Evolutionary conservation across 192 early-diverging fungal genomes (phyloP), one percentile per base, ranked within the genome.

Genomic region (Phlyctochytrium planicorne): DNA sequence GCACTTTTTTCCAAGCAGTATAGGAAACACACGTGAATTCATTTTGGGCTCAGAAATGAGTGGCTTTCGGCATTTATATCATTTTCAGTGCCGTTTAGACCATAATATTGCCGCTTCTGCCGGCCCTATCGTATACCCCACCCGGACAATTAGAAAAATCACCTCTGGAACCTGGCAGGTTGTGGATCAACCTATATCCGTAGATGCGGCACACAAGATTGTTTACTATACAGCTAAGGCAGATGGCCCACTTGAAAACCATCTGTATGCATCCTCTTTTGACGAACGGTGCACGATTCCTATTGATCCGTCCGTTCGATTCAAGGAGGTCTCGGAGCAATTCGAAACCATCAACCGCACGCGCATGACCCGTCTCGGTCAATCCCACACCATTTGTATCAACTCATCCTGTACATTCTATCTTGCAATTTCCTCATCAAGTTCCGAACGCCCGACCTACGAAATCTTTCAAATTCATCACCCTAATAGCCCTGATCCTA

Each of bases 171-270:
- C 80, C n/a, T 90, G 86, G 77, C 76, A 76, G 52, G 73, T 88
- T 12, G 63, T 86, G 1, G 88, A 90, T 65, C 69, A 76, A 60
- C 78, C 79, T 1, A 80, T 90, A 50, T 74, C 65, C 29, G 81
- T 90, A 1, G 88, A 90, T 52, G 57, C 69, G 3, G 6, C 30
- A 24, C 67, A 81, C 4, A 60, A 80, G 27, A 73, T 87, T 14
- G 82, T 89, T 0, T 90, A 87, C 52, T 90, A 89, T 59, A 80
- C 68, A 6, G 88, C 72, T 3, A 90, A 87, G 60, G 66, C 60
- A 24, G 87, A 88, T 34, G 70, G 76, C 0, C 79, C 84, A 12
- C 57, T 87, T 16, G 88, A 90, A 67, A 73, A 76, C 1, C 88
- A 90, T 64, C 66, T 90, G 0, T 90, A 90, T 66, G 87, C 86